phyloP scores from a whole-genome alignment of 495 filamentous ascomycete genomes.

The Podospora pseudoanserina region DNA sequence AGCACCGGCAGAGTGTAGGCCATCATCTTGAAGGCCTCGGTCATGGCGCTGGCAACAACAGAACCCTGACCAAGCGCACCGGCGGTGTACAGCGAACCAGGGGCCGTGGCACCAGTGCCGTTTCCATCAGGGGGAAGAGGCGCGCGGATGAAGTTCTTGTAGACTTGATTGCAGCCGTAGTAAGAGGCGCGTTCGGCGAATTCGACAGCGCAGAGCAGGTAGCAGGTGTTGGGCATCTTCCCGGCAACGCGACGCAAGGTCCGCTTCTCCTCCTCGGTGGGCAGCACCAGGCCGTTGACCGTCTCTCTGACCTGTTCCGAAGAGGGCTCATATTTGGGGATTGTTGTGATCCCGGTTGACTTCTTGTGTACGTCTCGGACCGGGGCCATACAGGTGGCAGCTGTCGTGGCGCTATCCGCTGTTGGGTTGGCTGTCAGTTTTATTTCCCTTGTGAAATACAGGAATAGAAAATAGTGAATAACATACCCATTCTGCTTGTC shows the following conservation, averaged over 20 bases:
- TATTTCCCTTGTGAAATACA: not conserved
- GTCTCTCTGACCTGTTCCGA: conserved; percentile 1
- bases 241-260: conserved; percentile 59
- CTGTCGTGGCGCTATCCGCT: not conserved
- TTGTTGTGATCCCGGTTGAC: not conserved
- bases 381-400: no score
- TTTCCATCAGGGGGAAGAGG: conserved; percentile 56
- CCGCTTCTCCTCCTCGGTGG: conserved; percentile 53
- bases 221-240: conserved; percentile 48
- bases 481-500: not conserved
- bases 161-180: conserved; percentile 54
- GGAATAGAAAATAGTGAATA: not conserved
- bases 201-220: conserved; percentile 56
- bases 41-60: conserved; percentile 56
- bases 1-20: conserved; percentile 57
- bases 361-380: not conserved
- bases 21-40: conserved; percentile 58
- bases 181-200: conserved; percentile 61
- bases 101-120: conserved; percentile 56
- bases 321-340: not conserved
- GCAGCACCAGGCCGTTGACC: conserved; percentile 19
- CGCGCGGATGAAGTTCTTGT: conserved; percentile 57
- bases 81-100: conserved; percentile 50
- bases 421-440: not conserved
- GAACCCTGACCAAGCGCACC: conserved; percentile 60